These are phyloP conservation scores for Venturia pyrina DNA, from an alignment of 2,329 filamentous ascomycete genomes.

Conservation along the genomic window DNA sequence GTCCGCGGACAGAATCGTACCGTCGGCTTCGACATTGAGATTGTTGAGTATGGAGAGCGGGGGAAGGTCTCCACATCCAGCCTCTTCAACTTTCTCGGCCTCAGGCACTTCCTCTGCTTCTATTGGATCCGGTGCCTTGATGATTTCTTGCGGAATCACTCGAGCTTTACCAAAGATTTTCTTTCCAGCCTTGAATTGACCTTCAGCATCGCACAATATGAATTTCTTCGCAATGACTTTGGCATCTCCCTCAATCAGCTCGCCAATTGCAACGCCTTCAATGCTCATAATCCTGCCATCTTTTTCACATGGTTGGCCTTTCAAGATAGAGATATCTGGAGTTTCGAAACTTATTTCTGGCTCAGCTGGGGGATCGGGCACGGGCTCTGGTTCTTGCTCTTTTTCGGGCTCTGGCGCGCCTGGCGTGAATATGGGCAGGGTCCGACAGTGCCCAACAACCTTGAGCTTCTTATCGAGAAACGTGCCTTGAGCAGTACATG, in stretches of 20 bases:
- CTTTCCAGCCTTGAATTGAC: constrained; percentile 39
- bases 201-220: constrained; percentile 35
- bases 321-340: constrained; percentile 36
- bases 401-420: too few species aligned
- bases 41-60: constrained; percentile 40
- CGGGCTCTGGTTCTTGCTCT: constrained; percentile 26
- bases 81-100: constrained; percentile 36
- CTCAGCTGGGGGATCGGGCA: constrained; percentile 32
- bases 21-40: constrained; percentile 48
- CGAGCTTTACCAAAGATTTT: constrained; percentile 41
- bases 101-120: constrained; percentile 36
- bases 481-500: constrained; percentile 1
- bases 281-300: constrained; percentile 38
- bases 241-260: constrained; percentile 39
- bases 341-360: constrained; percentile 24
- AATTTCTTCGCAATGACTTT: constrained; percentile 43
- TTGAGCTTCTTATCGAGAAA: constrained; percentile 31
- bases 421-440: constrained; percentile 34
- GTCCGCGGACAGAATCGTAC: constrained; percentile 40
- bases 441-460: constrained; percentile 40
- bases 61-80: constrained; percentile 27
- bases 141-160: constrained; percentile 32
- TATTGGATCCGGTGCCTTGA: constrained; percentile 24
- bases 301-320: constrained; percentile 40
- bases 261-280: constrained; percentile 37